Conservation (phyloP, 257 asterid genomes). For the Solanum etuberosum region DNA sequence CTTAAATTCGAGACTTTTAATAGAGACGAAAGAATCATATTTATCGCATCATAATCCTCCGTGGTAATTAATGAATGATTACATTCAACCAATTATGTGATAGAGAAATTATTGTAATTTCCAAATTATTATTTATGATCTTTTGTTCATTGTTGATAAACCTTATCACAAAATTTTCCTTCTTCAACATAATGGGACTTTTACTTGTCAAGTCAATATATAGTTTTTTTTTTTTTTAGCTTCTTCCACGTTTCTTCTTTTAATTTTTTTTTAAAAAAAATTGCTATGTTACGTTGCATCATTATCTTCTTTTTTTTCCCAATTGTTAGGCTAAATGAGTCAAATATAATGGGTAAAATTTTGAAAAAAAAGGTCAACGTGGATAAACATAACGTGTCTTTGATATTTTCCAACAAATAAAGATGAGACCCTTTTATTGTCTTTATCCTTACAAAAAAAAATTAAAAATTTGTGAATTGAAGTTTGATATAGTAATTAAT, state of each 20-base stretch:
- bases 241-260: neutral
- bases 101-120: neutral
- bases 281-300: neutral
- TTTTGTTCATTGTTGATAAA: neutral
- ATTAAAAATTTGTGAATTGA: neutral
- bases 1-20: neutral
- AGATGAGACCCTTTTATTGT: neutral
- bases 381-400: neutral
- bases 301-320: neutral
- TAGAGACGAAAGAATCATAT: neutral
- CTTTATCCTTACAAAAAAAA: neutral
- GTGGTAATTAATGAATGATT: neutral
- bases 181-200: neutral
- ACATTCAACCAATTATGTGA: neutral
- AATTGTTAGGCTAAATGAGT: neutral
- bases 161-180: neutral
- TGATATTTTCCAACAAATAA: neutral
- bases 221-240: neutral
- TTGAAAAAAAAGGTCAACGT: neutral
- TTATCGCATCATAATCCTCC: neutral
- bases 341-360: neutral
- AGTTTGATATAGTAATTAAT: neutral
- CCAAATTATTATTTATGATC: neutral
- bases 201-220: neutral
- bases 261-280: neutral